A percentile compares a stretch with the other conserved stretches of the same genome.
Evolutionary conservation across 768 basidiomycete species (phyloP).

Genomic region (Agrocybe chaxingu): DNA sequence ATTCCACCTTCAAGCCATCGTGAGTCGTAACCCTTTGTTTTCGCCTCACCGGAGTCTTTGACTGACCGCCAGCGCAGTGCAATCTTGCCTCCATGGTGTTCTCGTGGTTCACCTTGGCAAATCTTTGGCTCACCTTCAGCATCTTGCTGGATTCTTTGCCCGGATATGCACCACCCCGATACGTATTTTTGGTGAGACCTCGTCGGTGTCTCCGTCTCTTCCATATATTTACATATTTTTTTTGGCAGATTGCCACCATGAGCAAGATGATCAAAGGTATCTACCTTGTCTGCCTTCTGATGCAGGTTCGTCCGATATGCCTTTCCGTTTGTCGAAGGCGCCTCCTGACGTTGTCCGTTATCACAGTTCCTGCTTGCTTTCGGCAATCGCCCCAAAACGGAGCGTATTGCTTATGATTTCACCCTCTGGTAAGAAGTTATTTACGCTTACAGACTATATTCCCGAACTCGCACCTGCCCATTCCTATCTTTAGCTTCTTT

Average conservation of each 20-base stretch:
- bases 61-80: slow-evolving; percentile 45
- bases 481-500: slow-evolving; percentile 80
- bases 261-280: slow-evolving; percentile 83
- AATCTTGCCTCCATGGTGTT: slow-evolving; percentile 83
- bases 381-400: slow-evolving; percentile 86
- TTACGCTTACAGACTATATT: neutral
- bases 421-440: slow-evolving; percentile 60
- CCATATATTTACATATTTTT: neutral
- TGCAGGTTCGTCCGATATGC: no score
- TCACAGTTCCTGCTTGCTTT: slow-evolving; percentile 58
- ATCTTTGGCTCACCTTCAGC: slow-evolving; percentile 92
- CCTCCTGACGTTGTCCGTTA: slow-evolving; percentile 24
- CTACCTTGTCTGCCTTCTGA: slow-evolving; percentile 77
- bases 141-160: slow-evolving; percentile 91
- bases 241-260: slow-evolving; percentile 79
- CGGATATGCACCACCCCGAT: slow-evolving; percentile 61
- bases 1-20: slow-evolving; percentile 89
- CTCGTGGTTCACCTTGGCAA: slow-evolving; percentile 91
- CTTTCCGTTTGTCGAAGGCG: no score
- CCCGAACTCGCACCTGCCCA: neutral
- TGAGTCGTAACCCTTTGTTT: slow-evolving; percentile 33
- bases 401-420: slow-evolving; percentile 65
- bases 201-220: neutral
- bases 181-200: slow-evolving; percentile 60
- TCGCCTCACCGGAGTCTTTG: neutral